These are phyloP conservation scores for Kazachstania kunashirensis DNA, from an alignment of 805 yeast species.

Conservation along the genomic window DNA sequence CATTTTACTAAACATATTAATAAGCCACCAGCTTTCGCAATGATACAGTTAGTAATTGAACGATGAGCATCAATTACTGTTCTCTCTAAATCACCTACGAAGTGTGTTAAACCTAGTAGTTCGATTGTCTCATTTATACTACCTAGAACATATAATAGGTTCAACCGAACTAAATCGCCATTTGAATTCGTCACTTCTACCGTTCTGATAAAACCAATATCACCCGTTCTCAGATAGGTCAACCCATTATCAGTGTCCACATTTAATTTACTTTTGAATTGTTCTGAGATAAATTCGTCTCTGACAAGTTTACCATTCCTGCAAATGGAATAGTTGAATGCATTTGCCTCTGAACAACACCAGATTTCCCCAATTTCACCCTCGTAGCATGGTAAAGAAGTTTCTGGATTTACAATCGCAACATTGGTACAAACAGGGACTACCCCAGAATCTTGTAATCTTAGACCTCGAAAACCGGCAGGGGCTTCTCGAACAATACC, in stretches of 20 bases:
- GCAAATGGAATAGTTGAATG: slow-evolving; percentile 42
- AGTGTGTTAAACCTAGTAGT: slow-evolving; percentile 81
- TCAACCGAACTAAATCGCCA: slow-evolving; percentile 41
- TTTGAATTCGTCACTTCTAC: slow-evolving; percentile 38
- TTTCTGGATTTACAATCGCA: slow-evolving; percentile 93
- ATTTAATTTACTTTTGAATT: slow-evolving; percentile 53
- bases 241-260: slow-evolving; percentile 53
- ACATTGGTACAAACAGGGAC: slow-evolving; percentile 91
- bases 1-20: slow-evolving; percentile 67
- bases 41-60: slow-evolving; percentile 42
- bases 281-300: slow-evolving; percentile 43
- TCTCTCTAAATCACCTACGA: slow-evolving; percentile 73
- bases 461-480: slow-evolving; percentile 30
- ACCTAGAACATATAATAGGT: slow-evolving; percentile 78
- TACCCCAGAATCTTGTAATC: slow-evolving; percentile 88
- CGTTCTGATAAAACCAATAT: slow-evolving; percentile 82
- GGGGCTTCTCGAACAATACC: slow-evolving; percentile 59
- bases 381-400: slow-evolving; percentile 60
- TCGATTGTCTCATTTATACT: slow-evolving; percentile 81
- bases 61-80: slow-evolving; percentile 47
- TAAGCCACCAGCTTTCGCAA: slow-evolving; percentile 75
- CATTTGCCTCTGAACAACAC: slow-evolving; percentile 86
- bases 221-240: slow-evolving; percentile 80
- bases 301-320: slow-evolving; percentile 33
- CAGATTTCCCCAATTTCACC: slow-evolving; percentile 97